Conservation (phyloP, 805 yeast species). For the Candida glaebosa region DNA sequence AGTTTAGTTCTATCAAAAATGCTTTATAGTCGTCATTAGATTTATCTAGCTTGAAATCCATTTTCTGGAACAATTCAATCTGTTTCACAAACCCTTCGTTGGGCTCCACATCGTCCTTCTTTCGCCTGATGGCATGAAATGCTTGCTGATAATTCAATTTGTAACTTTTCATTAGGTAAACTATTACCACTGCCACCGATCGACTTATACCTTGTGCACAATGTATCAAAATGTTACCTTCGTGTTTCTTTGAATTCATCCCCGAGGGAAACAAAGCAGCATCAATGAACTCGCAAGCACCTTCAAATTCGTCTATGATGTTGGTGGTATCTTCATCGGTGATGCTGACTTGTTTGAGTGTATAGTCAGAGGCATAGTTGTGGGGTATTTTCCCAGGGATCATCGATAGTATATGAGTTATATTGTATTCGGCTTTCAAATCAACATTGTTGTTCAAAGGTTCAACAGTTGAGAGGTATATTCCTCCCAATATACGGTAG, state of each 20-base stretch:
- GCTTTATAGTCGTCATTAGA: constrained; percentile 21
- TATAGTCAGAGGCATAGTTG: constrained; percentile 43
- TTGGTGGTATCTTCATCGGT: constrained; percentile 72
- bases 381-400: constrained; percentile 62
- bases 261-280: constrained; percentile 44
- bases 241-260: constrained; percentile 22
- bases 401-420: constrained; percentile 72
- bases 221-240: constrained; percentile 46
- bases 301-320: constrained; percentile 58
- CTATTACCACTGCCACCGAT: constrained; percentile 43
- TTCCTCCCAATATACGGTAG: constrained; percentile 71
- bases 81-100: constrained; percentile 75
- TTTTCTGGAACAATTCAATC: constrained; percentile 53
- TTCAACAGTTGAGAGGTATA: constrained; percentile 70
- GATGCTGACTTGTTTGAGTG: constrained; percentile 58
- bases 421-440: constrained; percentile 47
- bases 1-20: constrained; percentile 21
- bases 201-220: constrained; percentile 53
- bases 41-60: constrained; percentile 25
- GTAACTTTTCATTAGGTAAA: constrained; percentile 51
- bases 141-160: constrained; percentile 59
- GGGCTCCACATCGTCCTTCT: constrained; percentile 59
- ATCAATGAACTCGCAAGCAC: constrained; percentile 64
- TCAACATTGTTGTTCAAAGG: constrained; percentile 57
- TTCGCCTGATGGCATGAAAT: constrained; percentile 69